Conservation (phyloP, 2,329 filamentous ascomycete genomes). For the Verticillium tricorpus region DNA sequence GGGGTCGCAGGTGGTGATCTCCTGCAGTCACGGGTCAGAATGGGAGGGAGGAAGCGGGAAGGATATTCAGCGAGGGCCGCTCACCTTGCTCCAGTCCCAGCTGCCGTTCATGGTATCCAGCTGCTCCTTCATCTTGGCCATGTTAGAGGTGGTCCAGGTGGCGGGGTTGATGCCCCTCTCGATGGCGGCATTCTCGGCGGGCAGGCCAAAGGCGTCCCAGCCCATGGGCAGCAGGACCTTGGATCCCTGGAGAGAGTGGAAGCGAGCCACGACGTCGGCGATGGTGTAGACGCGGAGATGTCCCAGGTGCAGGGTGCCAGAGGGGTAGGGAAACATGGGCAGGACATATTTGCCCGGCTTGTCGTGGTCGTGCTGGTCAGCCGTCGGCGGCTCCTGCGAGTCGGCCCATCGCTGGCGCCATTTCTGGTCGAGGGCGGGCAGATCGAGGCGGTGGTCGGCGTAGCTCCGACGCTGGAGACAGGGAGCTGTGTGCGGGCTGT, state of each 20-base stretch:
- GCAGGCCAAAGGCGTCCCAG: conserved; percentile 89
- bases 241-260: conserved; percentile 67
- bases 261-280: conserved; percentile 78
- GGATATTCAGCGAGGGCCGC: conserved; percentile 25
- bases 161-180: conserved; percentile 74
- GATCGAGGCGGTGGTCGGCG: conserved; percentile 34
- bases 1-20: conserved; percentile 79
- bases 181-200: conserved; percentile 87
- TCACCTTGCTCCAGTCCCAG: conserved; percentile 79
- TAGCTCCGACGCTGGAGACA: conserved; percentile 25
- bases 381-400: conserved; percentile 10
- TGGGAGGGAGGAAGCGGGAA: neutral
- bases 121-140: conserved; percentile 80
- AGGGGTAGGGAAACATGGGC: conserved; percentile 93
- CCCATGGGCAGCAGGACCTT: conserved; percentile 85
- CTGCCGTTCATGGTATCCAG: conserved; percentile 72
- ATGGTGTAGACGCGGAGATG: conserved; percentile 89
- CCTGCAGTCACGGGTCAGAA: conserved; percentile 42
- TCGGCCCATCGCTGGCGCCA: conserved; percentile 45
- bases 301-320: conserved; percentile 79
- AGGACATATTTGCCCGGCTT: conserved; percentile 59
- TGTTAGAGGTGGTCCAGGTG: conserved; percentile 76
- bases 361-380: conserved; percentile 11
- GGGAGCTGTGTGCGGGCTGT: neutral
- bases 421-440: conserved; percentile 44